These are phyloP conservation scores for Cajanus cajan DNA, from an alignment of 306 rosid species.

Conservation along the genomic window DNA sequence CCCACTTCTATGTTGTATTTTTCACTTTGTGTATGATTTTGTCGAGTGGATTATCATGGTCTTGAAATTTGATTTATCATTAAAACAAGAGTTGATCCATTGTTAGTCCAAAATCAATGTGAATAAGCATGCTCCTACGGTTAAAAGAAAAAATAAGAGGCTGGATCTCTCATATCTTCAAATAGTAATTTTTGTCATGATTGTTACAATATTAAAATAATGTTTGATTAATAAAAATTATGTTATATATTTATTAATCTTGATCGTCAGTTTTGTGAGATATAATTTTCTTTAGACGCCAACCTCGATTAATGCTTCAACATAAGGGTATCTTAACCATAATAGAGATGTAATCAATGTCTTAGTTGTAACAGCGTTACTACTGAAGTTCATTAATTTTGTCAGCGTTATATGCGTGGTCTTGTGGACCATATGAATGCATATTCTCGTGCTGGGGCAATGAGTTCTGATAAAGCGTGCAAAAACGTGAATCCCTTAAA, in stretches of 20 bases:
- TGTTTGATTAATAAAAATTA: too few species aligned
- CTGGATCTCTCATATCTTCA: neutral
- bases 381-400: neutral
- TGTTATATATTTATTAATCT: too few species aligned
- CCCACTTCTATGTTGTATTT: conserved; percentile 24
- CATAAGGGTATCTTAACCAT: neutral
- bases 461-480: neutral
- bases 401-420: neutral
- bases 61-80: conserved; percentile 16
- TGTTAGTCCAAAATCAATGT: neutral
- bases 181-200: too few species aligned
- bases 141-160: neutral
- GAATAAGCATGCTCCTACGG: conserved; percentile 17
- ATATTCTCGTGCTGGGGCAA: neutral
- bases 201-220: too few species aligned
- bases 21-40: conserved; percentile 26
- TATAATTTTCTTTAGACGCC: neutral
- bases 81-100: conserved; percentile 8
- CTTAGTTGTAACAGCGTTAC: neutral
- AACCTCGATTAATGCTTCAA: neutral
- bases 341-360: neutral
- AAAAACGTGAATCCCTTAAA: conserved; percentile 6
- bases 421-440: neutral
- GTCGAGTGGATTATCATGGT: neutral
- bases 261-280: too few species aligned